phyloP scores from a whole-genome alignment of 2,329 filamentous ascomycete species.

The Cladorrhinum sp. region DNA sequence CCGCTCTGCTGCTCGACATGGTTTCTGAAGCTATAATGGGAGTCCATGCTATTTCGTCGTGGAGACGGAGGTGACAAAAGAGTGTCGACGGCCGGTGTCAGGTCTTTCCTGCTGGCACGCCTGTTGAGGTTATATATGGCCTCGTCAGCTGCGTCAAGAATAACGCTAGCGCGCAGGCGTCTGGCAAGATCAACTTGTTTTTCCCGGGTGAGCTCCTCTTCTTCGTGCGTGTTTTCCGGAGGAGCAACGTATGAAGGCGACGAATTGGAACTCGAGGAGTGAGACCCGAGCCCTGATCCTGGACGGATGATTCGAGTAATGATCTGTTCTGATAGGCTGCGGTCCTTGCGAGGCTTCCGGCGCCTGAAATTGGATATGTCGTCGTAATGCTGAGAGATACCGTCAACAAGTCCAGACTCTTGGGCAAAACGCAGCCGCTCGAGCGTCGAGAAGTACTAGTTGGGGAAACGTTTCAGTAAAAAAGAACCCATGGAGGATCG shows the following conservation, averaged over 20 bases:
- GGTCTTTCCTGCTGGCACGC: slow-evolving; percentile 35
- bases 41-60: slow-evolving; percentile 32
- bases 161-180: slow-evolving; percentile 40
- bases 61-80: slow-evolving; percentile 31
- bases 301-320: slow-evolving; percentile 30
- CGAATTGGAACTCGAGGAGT: slow-evolving; percentile 53
- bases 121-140: slow-evolving; percentile 49
- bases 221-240: slow-evolving; percentile 70
- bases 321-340: slow-evolving; percentile 32
- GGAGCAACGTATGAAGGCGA: slow-evolving; percentile 64
- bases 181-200: slow-evolving; percentile 63
- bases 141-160: slow-evolving; percentile 49
- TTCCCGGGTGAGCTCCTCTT: slow-evolving; percentile 64
- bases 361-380: slow-evolving; percentile 33
- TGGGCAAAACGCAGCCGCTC: slow-evolving; percentile 67
- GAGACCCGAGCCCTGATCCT: slow-evolving; percentile 33
- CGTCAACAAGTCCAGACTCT: slow-evolving; percentile 33
- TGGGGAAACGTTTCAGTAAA: slow-evolving; percentile 23
- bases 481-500: slow-evolving; percentile 9
- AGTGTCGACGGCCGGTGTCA: slow-evolving; percentile 32
- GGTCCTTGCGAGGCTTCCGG: slow-evolving; percentile 30
- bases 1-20: slow-evolving; percentile 19
- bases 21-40: slow-evolving; percentile 20
- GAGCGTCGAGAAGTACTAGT: slow-evolving; percentile 69
- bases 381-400: slow-evolving; percentile 38